phyloP scores from a whole-genome alignment of 495 filamentous ascomycete species.

The Hyaloscypha finlandica region DNA sequence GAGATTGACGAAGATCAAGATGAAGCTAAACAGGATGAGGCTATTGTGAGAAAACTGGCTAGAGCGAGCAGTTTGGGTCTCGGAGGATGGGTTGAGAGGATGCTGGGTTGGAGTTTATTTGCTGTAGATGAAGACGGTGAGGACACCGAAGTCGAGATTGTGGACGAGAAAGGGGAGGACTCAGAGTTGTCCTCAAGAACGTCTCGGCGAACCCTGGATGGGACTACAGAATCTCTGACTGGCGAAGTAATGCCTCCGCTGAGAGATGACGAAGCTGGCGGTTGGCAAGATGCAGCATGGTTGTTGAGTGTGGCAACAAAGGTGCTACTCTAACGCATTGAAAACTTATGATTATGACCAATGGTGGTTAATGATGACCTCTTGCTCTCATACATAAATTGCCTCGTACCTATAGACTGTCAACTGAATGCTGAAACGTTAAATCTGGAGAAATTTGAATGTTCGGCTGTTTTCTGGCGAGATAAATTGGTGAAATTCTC shows the following conservation, averaged over 20 bases:
- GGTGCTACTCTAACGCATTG: conserved; percentile 46
- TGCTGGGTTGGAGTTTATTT: conserved; percentile 79
- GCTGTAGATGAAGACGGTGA: conserved; percentile 68
- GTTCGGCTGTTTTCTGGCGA: too few relatives aligned
- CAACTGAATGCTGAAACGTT: too few relatives aligned
- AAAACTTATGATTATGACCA: neutral
- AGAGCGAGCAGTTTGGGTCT: conserved; percentile 64
- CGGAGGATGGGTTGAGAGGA: conserved; percentile 72
- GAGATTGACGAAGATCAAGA: conserved; percentile 41
- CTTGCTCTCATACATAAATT: too few relatives aligned
- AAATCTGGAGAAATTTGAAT: too few relatives aligned
- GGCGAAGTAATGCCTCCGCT: conserved; percentile 44
- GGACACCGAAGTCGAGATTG: conserved; percentile 36
- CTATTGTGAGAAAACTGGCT: conserved; percentile 54
- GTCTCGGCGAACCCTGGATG: conserved; percentile 35
- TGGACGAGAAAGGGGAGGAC: conserved; percentile 45
- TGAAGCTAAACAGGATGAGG: conserved; percentile 50
- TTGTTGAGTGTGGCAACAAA: conserved; percentile 75
- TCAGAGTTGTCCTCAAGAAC: conserved; percentile 32
- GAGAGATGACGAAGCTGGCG: conserved; percentile 54
- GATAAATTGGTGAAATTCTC: too few relatives aligned
- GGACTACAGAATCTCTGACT: conserved; percentile 35
- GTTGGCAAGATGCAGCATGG: conserved; percentile 87
- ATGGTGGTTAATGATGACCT: too few relatives aligned
- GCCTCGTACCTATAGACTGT: too few relatives aligned